Evolutionary conservation across 768 basidiomycete genomes (phyloP), one percentile per base, ranked within the genome.

Genomic region (Zangia roseola): DNA sequence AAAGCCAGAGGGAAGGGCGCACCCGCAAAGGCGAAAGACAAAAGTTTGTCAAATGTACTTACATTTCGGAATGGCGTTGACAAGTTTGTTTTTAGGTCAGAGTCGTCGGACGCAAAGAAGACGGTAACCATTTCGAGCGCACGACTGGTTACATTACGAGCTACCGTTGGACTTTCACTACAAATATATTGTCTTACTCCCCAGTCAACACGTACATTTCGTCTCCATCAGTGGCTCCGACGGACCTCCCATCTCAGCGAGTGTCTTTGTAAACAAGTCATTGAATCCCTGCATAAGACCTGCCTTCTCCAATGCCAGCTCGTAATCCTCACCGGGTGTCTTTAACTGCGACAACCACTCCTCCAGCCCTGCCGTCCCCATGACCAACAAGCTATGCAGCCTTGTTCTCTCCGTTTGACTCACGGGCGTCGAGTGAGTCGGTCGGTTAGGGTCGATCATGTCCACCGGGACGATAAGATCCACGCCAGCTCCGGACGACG

Each of bases 1-100:
- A 86, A 79, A 69, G 80, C 74, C 59, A 79, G 90, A 75, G 90
- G 90, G 24, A 91, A 92, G 70, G 90, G 88, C 38, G 78, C 84
- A 19, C 91, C 91, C 45, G 82, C 84, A 71, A 92, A 92, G 69
- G 84, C 86, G 2, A 89, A 83, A 67, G 71, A 71, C 20, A 74
- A 79, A 67, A 80, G 88, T 88, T 36, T 39, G 79, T 73, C 26
- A 13, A 34, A 9, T 54, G 24, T 25, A 25, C 43, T 1, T 5
- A 2, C n/a, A 7, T 19, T 31, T 26, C n/a, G 12, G 14, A 34
- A 5, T 10, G 10, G 44, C n/a, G 25, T 30, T 46, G 21, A 59
- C 30, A 6, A 25, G 20, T 17, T 39, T 24, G 4, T 40, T 50
- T 57, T 9, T 60, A 82, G 81, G 64, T 43, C 79, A 82, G 55